Evolutionary conservation across 2,329 filamentous ascomycete species (phyloP), one percentile per base, ranked within the genome.

Genomic region (Esteya vermicola): DNA sequence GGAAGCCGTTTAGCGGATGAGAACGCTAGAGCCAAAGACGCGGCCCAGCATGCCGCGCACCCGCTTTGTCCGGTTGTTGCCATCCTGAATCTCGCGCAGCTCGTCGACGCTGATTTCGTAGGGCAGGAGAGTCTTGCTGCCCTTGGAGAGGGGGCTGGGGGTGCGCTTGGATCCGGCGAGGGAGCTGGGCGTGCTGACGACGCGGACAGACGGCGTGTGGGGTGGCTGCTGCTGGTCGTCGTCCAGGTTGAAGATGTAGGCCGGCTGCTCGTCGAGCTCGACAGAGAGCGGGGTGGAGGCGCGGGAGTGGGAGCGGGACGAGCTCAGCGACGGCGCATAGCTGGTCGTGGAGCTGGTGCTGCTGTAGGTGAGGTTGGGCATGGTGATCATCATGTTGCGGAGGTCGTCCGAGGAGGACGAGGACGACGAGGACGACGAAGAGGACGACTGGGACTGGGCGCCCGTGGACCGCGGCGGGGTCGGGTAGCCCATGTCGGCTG

Each of bases 51-150:
- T 62, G 46, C 69, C 66, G 30, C 67, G 62, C 33, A 62, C 59
- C 38, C 63, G 61, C 43, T 55, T 57, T 19, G 61, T 62, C 38
- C 68, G 65, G 60, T 70, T 70, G 34, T 57, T 54, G 31, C 57
- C 60, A 36, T 70, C 63, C 45, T 71, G 64, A 33, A 70, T 52
- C 42, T 65, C 61, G 44, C 63, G 62, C 43, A 72, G 62, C 43
- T 73, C 65, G 21, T 74, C 68, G 26, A 58, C 51, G 44, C 63
- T 64, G 48, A 73, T 70, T 56, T 75, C 70, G 54, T 73, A 75
- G 6, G 70, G 67, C 5, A 74, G 64, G 46, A 67, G 50, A 6
- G 43, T 31, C 41, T 43, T 45, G 30, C 6, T 4, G n/a, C 30
- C 42, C 28, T 42, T 44, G 36, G 43, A 30, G 18, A 42, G 39